These are phyloP conservation scores for Cryphonectria japonica DNA, from an alignment of 2,329 filamentous ascomycete genomes.

Conservation along the genomic window DNA sequence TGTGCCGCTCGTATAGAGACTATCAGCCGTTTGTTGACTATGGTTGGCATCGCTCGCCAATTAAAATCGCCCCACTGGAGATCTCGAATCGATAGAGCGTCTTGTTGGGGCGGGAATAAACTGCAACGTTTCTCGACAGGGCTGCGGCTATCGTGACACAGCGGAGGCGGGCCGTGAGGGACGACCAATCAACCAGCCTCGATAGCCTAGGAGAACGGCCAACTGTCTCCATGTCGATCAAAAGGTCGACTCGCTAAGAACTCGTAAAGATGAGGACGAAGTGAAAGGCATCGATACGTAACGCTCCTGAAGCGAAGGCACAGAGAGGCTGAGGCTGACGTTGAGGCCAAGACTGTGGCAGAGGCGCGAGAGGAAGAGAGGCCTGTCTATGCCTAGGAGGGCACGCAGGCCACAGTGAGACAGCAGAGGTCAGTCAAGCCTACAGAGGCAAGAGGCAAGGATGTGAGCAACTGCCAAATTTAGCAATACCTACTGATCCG, in stretches of 20 bases:
- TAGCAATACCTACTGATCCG: neutral
- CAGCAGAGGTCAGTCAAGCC: neutral
- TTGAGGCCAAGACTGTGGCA: neutral
- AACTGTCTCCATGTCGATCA: neutral
- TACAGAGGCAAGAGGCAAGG: neutral
- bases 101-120: neutral
- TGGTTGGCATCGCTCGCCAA: neutral
- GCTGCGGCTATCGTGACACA: neutral
- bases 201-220: neutral
- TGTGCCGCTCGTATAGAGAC: neutral
- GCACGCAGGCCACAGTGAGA: neutral
- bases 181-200: neutral
- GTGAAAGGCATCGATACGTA: neutral
- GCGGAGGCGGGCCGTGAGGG: neutral
- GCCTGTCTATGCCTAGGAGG: neutral
- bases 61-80: neutral
- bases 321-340: neutral
- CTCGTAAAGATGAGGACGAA: neutral
- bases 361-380: neutral
- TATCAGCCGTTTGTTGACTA: neutral
- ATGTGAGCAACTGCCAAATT: slow-evolving; percentile 5
- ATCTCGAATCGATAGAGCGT: neutral
- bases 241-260: neutral
- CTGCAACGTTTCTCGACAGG: neutral
- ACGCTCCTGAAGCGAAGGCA: neutral